Percentiles rank a stretch among this genome's conserved stretches.
Evolutionary conservation across 1,284 basidiomycete genomes (phyloP).

Genomic region (Heterobasidion occidentale): DNA sequence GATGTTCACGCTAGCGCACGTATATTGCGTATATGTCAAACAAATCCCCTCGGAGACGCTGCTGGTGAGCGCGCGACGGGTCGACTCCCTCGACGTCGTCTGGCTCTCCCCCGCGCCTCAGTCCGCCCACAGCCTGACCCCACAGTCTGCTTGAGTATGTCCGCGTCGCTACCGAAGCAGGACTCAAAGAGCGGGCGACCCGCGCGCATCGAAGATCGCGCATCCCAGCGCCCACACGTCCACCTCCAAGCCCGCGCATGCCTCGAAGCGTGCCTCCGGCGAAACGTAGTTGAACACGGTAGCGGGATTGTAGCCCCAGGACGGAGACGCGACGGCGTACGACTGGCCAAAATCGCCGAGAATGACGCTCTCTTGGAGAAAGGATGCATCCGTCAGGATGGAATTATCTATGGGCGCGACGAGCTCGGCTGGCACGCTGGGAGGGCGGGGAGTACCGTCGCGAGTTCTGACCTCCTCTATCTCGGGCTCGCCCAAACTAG

Average conservation of each 20-base stretch:
- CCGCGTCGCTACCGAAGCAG: conserved; percentile 18
- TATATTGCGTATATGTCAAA: too few species aligned
- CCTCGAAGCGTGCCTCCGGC: conserved; percentile 26
- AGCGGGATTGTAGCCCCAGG: conserved; percentile 19
- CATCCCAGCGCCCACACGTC: conserved; percentile 31
- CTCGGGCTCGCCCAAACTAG: conserved; percentile 17
- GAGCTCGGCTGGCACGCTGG: conserved; percentile 7
- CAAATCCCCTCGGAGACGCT: too few species aligned
- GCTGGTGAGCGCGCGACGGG: too few species aligned
- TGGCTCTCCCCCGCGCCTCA: too few species aligned
- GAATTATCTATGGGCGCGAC: conserved; percentile 19
- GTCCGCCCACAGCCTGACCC: too few species aligned
- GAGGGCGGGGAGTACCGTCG: neutral
- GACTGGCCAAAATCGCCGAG: conserved; percentile 30
- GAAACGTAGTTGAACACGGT: conserved; percentile 22
- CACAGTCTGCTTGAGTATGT: conserved; percentile 10
- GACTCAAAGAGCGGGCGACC: conserved; percentile 27
- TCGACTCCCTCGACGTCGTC: too few species aligned
- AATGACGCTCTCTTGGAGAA: conserved; percentile 23
- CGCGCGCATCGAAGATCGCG: conserved; percentile 27
- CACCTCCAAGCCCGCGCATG: conserved; percentile 13
- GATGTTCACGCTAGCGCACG: too few species aligned
- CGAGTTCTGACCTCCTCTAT: conserved; percentile 16
- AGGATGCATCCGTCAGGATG: conserved; percentile 11
- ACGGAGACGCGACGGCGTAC: conserved; percentile 14